Evolutionary conservation across 1,139 yeast species (phyloP).

Genomic region (Blastobotrys malaysiensis): DNA sequence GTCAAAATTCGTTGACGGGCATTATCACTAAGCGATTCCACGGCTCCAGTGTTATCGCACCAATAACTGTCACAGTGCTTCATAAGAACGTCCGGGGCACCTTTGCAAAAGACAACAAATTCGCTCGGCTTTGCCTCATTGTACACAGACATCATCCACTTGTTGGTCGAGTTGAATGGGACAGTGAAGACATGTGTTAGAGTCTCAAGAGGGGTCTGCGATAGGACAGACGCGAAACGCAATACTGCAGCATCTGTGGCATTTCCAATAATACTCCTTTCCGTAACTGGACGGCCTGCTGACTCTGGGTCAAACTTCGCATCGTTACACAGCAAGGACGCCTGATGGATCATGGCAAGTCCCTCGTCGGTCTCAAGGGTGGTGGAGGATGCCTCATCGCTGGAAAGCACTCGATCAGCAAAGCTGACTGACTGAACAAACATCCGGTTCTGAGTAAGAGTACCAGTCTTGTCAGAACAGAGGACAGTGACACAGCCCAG

Average conservation of each 20-base stretch:
- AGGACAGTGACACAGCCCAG: constrained; percentile 42
- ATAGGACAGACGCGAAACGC: constrained; percentile 32
- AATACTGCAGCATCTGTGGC: constrained; percentile 47
- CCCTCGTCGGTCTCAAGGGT: constrained; percentile 52
- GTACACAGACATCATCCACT: constrained; percentile 39
- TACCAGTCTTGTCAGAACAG: constrained; percentile 75
- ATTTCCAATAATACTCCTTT: constrained; percentile 37
- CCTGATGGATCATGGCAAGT: constrained; percentile 14
- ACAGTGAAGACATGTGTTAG: constrained; percentile 20
- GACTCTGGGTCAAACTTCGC: constrained; percentile 27
- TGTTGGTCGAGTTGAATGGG: constrained; percentile 45
- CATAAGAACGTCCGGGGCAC: constrained; percentile 49
- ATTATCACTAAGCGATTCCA: background rate
- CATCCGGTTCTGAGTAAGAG: constrained; percentile 46
- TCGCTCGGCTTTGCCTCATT: constrained; percentile 1
- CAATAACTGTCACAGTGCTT: constrained; percentile 38
- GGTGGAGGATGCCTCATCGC: background rate
- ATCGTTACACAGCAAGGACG: constrained; percentile 40
- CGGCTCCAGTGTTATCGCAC: constrained; percentile 27
- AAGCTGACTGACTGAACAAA: constrained; percentile 18
- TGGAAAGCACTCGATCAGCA: background rate
- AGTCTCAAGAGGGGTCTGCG: background rate
- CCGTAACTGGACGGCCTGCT: background rate
- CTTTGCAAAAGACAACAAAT: constrained; percentile 36
- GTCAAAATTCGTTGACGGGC: background rate